phyloP scores from a whole-genome alignment of 1,139 yeast species.

The Scheffersomyces stambukii region DNA sequence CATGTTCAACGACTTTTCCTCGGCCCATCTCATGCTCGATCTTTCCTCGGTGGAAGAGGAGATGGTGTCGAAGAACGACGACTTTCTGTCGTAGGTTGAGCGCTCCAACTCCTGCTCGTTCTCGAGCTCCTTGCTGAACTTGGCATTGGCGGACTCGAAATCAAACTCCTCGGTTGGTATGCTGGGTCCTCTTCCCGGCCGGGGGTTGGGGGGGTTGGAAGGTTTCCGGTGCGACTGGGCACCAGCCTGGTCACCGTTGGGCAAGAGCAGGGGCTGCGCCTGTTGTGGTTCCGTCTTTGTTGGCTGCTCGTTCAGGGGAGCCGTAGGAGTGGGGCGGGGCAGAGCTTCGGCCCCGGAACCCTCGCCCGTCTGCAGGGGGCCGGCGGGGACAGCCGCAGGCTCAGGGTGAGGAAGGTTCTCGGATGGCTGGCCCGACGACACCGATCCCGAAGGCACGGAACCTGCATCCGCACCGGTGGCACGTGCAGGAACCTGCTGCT shows the following conservation, averaged over 20 bases:
- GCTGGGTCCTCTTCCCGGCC: slow-evolving; percentile 10
- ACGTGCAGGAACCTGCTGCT: background rate
- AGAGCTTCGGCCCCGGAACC: background rate
- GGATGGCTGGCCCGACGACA: background rate
- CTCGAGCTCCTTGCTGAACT: slow-evolving; percentile 40
- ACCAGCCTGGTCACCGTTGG: slow-evolving; percentile 5
- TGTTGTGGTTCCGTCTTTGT: slow-evolving; percentile 2
- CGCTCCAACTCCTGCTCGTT: slow-evolving; percentile 20
- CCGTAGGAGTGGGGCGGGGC: slow-evolving; percentile 3
- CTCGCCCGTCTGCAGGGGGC: too few species aligned
- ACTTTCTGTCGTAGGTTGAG: slow-evolving; percentile 53
- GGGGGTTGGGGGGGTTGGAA: slow-evolving; percentile 2
- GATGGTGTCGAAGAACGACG: slow-evolving; percentile 79
- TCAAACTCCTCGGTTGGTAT: slow-evolving; percentile 35
- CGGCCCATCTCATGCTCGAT: slow-evolving; percentile 51
- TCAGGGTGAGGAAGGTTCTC: too few species aligned
- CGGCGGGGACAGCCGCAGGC: too few species aligned
- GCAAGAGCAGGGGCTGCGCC: slow-evolving; percentile 3
- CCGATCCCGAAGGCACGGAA: background rate
- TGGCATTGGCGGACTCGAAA: slow-evolving; percentile 69
- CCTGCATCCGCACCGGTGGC: background rate
- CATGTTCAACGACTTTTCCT: slow-evolving; percentile 56
- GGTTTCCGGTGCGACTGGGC: background rate
- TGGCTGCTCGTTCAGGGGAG: too few species aligned
- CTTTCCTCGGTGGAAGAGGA: slow-evolving; percentile 53